Evolutionary conservation across 768 basidiomycete genomes (phyloP).

Genomic region (Tricholoma sp.): DNA sequence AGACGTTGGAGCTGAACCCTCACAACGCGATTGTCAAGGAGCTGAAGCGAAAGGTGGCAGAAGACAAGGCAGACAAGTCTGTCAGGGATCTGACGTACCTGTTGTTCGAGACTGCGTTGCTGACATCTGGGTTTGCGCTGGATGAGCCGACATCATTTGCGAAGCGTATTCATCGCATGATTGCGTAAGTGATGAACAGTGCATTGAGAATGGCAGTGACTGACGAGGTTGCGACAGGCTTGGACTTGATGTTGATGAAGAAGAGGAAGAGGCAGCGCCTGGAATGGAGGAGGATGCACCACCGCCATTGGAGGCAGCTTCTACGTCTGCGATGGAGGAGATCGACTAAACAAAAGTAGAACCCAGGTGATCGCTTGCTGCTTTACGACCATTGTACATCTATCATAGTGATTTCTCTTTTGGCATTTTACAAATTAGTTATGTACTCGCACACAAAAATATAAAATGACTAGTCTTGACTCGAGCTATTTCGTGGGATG

Average conservation of each 20-base stretch:
- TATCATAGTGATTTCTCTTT: conserved; percentile 6
- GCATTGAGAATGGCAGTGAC: background rate
- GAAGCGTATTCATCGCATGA: conserved; percentile 97
- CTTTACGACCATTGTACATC: conserved; percentile 17
- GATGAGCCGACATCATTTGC: conserved; percentile 95
- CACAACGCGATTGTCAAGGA: conserved; percentile 92
- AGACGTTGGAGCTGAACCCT: conserved; percentile 96
- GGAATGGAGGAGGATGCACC: conserved; percentile 46
- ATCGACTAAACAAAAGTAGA: conserved; percentile 55
- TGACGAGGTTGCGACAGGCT: conserved; percentile 34
- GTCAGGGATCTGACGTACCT: conserved; percentile 95
- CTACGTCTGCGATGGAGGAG: conserved; percentile 94
- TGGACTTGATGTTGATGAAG: conserved; percentile 86
- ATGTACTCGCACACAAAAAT: background rate
- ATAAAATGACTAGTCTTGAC: background rate
- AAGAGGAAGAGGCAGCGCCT: conserved; percentile 49
- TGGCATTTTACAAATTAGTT: background rate
- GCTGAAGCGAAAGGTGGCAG: conserved; percentile 89
- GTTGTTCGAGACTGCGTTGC: conserved; percentile 93
- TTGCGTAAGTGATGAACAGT: conserved; percentile 46
- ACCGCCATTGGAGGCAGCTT: conserved; percentile 50
- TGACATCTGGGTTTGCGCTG: conserved; percentile 93
- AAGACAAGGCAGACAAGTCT: conserved; percentile 98
- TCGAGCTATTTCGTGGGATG: too few species aligned
- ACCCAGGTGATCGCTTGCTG: conserved; percentile 17